phyloP scores from a whole-genome alignment of 73 alveolate genomes.

The Tetrahymena borealis region DNA sequence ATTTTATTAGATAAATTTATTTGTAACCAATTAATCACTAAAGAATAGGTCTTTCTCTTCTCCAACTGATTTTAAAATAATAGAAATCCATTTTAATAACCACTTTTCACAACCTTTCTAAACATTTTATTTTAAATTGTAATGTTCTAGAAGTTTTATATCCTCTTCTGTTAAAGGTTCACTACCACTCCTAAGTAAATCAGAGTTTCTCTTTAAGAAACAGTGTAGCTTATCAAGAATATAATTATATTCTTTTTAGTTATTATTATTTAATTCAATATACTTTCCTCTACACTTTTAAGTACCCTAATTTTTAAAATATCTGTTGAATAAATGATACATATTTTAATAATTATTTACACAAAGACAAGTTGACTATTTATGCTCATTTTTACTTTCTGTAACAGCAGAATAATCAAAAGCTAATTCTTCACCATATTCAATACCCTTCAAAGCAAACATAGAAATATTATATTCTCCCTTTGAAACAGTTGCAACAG shows the following conservation, averaged over 20 bases:
- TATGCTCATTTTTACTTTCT: conserved; percentile 90
- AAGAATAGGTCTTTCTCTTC: conserved; percentile 59
- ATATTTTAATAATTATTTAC: conserved; percentile 44
- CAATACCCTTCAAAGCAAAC: conserved; percentile 92
- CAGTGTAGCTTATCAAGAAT: conserved; percentile 80
- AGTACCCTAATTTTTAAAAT: conserved; percentile 20
- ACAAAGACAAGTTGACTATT: conserved; percentile 91
- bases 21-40: conserved; percentile 46
- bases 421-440: conserved; percentile 92
- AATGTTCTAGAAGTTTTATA: conserved; percentile 48
- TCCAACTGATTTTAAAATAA: conserved; percentile 72
- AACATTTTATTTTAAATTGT: conserved; percentile 67
- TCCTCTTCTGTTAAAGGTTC: conserved; percentile 60
- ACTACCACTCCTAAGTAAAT: conserved; percentile 70
- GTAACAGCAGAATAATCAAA: conserved; percentile 95
- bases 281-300: conserved; percentile 75
- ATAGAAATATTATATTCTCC: conserved; percentile 91
- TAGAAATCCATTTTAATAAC: conserved; percentile 93
- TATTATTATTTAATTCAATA: conserved; percentile 31
- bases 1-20: conserved; percentile 45
- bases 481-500: conserved; percentile 81
- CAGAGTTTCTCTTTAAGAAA: conserved; percentile 83
- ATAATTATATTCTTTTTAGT: conserved; percentile 65
- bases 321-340: background rate
- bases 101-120: conserved; percentile 82